Base-by-base conservation (phyloP, 495 filamentous ascomycete genomes). In the Halenospora varia region DNA sequence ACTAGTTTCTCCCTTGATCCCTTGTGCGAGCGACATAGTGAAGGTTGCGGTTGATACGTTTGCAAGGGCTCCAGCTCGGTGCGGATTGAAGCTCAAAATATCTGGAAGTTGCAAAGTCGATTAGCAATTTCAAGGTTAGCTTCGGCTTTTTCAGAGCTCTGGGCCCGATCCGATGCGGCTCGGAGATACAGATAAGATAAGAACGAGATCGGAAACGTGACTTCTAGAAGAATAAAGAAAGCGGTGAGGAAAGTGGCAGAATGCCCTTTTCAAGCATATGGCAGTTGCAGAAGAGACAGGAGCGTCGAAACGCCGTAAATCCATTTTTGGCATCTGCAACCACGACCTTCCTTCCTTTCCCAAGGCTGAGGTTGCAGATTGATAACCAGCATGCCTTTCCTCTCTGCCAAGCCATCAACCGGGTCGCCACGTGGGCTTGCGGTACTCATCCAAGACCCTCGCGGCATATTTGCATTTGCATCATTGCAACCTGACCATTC, bases 1-100 rank as follows among this genome's bases (percentile, higher is more conserved):
- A 58, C 85, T 83, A 59, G 83, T 79, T 56, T 88, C 80, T 53
- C 82, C 83, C 61, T 79, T 78, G 41, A 83, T 65, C 29, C 76
- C 72, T 26, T 82, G 60, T 39, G 72, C 62, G 50, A 73, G 56
- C 56, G 78, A 78, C 78, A 82, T 79, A 42, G 53, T 63, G 20
- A 18, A 15, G 17, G 22, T 48, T 48, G 40, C 22, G 23, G 53
- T 9, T 2, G 53, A 47, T 13, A 29, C 22, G 53, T 18, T 49
- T 2, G 10, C 41, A 2, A 29, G 25, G 25, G 8, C n/a, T 8
- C 9, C 13, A 35, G 13, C 4, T 35, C 13, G 25, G 3, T 40
- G n/a, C 15, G n/a, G 48, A 23, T n/a, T 50, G 8, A 22, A 26
- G 22, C 18, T n/a, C 25, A 26, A 13, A 25, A 18, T 29, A 22